phyloP scores from a whole-genome alignment of 2,329 filamentous ascomycete species.

The Phialophora tarda region DNA sequence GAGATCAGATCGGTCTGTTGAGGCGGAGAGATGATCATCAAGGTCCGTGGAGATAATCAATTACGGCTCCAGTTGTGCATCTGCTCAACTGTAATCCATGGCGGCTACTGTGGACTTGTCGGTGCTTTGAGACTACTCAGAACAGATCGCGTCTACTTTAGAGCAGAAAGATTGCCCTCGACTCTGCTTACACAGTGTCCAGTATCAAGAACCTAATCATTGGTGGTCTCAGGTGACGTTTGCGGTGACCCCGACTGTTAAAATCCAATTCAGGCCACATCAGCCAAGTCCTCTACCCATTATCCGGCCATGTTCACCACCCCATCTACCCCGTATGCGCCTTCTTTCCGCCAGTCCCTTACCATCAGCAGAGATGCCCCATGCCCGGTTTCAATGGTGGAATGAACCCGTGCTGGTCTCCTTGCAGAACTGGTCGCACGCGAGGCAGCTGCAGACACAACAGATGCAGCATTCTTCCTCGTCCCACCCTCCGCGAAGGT shows the following conservation, averaged over 20 bases:
- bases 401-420: neutral
- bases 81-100: neutral
- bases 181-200: neutral
- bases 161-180: too few relatives aligned
- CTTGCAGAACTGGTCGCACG: neutral
- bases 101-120: too few relatives aligned
- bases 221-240: too few relatives aligned
- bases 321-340: neutral
- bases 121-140: too few relatives aligned
- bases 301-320: neutral
- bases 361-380: neutral
- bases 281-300: neutral
- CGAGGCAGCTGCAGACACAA: slow-evolving; percentile 1
- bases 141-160: too few relatives aligned
- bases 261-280: neutral
- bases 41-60: neutral
- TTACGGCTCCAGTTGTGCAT: neutral
- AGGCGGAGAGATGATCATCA: neutral
- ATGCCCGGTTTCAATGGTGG: neutral
- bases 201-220: too few relatives aligned
- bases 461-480: slow-evolving; percentile 12
- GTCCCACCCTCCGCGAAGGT: slow-evolving; percentile 41
- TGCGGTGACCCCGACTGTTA: neutral
- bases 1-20: neutral
- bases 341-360: neutral